Base-by-base conservation (phyloP, 73 alveolate species). In the Blepharisma japonicum region DNA sequence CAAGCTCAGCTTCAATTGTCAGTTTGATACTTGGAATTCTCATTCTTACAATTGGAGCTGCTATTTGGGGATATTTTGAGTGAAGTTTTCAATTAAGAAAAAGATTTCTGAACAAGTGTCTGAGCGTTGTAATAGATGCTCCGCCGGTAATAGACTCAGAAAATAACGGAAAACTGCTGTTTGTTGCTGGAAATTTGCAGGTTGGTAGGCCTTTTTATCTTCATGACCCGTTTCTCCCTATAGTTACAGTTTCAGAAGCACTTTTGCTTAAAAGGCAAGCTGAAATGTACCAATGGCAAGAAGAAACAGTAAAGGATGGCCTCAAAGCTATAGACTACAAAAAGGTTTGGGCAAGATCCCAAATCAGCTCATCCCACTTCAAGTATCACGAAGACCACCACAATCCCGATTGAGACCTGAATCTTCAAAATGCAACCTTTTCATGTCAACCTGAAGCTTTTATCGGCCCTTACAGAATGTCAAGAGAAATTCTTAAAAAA, bases 21-120 rank as follows among this genome's bases (percentile, higher is more conserved):
- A 32, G 42, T 32, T 32, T 32, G 42, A 3, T 32, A 32, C 42
- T 32, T 32, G 42, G 42, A 32, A 32, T 32, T 32, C 42, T 32
- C 3, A 32, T 32, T 32, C 42, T 32, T 32, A 32, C 42, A 32
- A 32, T 32, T 32, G 42, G 42, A 32, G 42, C 42, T 32, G 42
- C 42, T 0, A 53, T 53, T 20, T 53, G 67, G n/a, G 67, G n/a
- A 11, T 53, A 53, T 53, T 53, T 14, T 53, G 67, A 53, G 23
- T 14, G n/a, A 4, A 11, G 67, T 14, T 53, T 14, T 20, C 67
- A 53, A 20, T 4, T 53, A 2, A 11, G n/a, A 14, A 11, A 53
- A 53, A 53, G 67, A 53, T 53, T 53, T 53, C 23, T 14, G n/a
- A 53, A 53, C n/a, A 53, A 53, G 27, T 53, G 67, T 20, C 67